phyloP scores from a whole-genome alignment of 2,329 filamentous ascomycete species.

The Diaporthe nobilis region DNA sequence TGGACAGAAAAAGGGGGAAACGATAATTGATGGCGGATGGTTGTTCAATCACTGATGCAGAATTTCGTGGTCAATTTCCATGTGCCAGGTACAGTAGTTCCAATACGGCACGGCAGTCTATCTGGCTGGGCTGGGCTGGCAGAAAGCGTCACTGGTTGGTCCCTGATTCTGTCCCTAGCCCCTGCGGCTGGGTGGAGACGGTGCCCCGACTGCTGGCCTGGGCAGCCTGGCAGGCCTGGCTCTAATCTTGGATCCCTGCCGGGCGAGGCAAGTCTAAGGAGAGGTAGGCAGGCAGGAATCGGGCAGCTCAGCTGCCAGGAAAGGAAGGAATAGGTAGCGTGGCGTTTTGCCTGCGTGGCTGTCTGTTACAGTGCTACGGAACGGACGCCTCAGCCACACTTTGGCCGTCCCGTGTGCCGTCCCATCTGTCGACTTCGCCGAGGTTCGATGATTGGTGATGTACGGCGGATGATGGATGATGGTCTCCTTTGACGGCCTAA shows the following conservation, averaged over 20 bases:
- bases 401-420: constrained; percentile 29
- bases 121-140: neutral
- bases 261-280: neutral
- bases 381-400: constrained; percentile 28
- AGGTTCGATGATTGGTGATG: constrained; percentile 36
- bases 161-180: constrained; percentile 17
- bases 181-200: constrained; percentile 15
- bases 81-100: constrained; percentile 3
- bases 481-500: constrained; percentile 32
- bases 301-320: neutral
- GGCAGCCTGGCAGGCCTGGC: constrained; percentile 10
- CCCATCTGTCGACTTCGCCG: constrained; percentile 35
- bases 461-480: neutral
- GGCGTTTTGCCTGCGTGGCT: constrained; percentile 4
- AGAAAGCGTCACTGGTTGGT: constrained; percentile 5
- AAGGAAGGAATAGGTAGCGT: neutral
- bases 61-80: constrained; percentile 30
- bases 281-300: neutral
- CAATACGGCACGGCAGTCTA: constrained; percentile 8
- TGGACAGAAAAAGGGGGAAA: constrained; percentile 4
- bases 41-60: constrained; percentile 28
- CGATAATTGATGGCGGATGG: neutral
- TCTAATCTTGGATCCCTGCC: constrained; percentile 23
- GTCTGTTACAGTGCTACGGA: neutral
- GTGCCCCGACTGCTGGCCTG: neutral